A percentile compares a stretch with the other conserved stretches of the same genome.
Evolutionary conservation across 2,329 filamentous ascomycete genomes (phyloP).

Genomic region (Chaetomium olivaceum): DNA sequence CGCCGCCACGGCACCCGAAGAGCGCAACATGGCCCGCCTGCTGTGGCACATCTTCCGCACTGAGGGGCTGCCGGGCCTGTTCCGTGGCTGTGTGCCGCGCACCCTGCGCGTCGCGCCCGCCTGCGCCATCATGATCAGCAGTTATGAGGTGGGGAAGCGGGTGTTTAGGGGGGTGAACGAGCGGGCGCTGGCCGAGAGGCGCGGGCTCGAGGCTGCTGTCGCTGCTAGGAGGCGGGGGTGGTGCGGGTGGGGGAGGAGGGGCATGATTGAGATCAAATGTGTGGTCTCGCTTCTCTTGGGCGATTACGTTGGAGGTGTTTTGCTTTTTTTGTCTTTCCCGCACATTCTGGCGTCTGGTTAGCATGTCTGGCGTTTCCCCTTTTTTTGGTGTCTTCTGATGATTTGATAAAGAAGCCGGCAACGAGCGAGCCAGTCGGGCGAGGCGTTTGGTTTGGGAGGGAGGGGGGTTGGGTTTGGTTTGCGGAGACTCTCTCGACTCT

Average conservation of each 20-base stretch:
- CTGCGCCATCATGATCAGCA: slow-evolving; percentile 99
- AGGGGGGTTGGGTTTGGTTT: not conserved
- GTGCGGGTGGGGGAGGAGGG: not conserved
- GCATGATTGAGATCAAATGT: not conserved
- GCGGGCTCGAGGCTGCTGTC: not conserved
- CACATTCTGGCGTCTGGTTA: slow-evolving; percentile 4
- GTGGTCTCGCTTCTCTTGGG: too few species aligned
- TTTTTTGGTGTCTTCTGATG: not conserved
- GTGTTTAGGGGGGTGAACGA: slow-evolving; percentile 76
- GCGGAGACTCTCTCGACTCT: slow-evolving; percentile 15
- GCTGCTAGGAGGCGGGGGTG: not conserved
- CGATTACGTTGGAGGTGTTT: not conserved
- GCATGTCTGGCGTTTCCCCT: slow-evolving; percentile 30
- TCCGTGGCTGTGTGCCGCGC: slow-evolving; percentile 87
- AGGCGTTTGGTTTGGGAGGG: not conserved
- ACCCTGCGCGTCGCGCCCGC: slow-evolving; percentile 94
- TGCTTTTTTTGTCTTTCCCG: not conserved
- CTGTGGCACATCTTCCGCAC: slow-evolving; percentile 88
- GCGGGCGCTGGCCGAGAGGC: slow-evolving; percentile 38
- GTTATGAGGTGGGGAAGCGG: slow-evolving; percentile 93
- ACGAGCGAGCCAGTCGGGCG: not conserved
- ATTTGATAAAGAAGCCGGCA: not conserved
- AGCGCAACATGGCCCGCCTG: slow-evolving; percentile 75
- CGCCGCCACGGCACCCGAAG: slow-evolving; percentile 66
- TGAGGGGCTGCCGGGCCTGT: slow-evolving; percentile 79